Percentiles rank a stretch among this genome's conserved stretches.
phyloP scores from a whole-genome alignment of 495 filamentous ascomycete species.

The Jackrogersella minutella region DNA sequence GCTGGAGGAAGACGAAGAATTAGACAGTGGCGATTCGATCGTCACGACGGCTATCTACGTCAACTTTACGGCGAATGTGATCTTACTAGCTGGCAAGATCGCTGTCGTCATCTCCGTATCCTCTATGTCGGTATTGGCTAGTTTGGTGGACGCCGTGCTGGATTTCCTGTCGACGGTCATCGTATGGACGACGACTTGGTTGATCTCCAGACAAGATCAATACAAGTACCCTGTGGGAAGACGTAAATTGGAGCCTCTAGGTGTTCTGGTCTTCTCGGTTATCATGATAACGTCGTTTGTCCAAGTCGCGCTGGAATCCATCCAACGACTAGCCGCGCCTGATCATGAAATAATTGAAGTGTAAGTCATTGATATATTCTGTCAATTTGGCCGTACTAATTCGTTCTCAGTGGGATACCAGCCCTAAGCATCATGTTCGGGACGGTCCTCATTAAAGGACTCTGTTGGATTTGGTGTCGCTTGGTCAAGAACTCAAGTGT shows the following conservation, averaged over 20 bases:
- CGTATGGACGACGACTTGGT: slow-evolving; percentile 79
- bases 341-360: slow-evolving; percentile 77
- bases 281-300: slow-evolving; percentile 90
- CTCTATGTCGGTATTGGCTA: slow-evolving; percentile 87
- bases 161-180: slow-evolving; percentile 90
- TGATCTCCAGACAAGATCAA: slow-evolving; percentile 78
- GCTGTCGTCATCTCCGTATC: slow-evolving; percentile 78
- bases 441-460: slow-evolving; percentile 81
- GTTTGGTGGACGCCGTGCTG: slow-evolving; percentile 85
- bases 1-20: slow-evolving; percentile 62
- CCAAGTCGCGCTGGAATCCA: slow-evolving; percentile 79
- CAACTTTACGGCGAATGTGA: slow-evolving; percentile 83
- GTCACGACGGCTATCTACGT: slow-evolving; percentile 84
- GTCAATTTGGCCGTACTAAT: slow-evolving; percentile 10
- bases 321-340: slow-evolving; percentile 68
- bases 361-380: slow-evolving; percentile 34
- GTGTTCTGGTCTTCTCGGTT: slow-evolving; percentile 79
- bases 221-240: slow-evolving; percentile 86
- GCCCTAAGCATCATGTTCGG: slow-evolving; percentile 82
- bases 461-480: slow-evolving; percentile 92
- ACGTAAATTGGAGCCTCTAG: slow-evolving; percentile 76
- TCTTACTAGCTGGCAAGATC: slow-evolving; percentile 81
- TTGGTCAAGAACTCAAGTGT: slow-evolving; percentile 88
- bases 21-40: slow-evolving; percentile 70
- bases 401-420: slow-evolving; percentile 57